Conservation (phyloP, 1,284 basidiomycete genomes). For the Meripilus lineatus region DNA sequence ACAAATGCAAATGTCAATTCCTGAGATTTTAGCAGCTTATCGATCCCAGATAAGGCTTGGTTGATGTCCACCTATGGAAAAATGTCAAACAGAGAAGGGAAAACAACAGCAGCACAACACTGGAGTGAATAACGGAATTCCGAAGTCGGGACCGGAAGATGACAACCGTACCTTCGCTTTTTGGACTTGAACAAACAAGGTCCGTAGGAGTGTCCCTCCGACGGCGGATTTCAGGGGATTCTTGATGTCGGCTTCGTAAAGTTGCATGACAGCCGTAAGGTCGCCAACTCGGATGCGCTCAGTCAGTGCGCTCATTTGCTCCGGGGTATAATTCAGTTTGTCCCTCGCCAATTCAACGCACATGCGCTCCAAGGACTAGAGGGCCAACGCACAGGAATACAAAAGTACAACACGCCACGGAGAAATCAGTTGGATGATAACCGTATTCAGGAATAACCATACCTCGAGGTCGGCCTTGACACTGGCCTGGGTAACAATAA, state of each 20-base stretch:
- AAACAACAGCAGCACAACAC: not conserved
- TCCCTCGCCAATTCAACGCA: constrained; percentile 82
- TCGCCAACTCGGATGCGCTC: constrained; percentile 75
- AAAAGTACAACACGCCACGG: not conserved
- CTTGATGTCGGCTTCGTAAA: constrained; percentile 93
- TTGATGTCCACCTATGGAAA: constrained; percentile 79
- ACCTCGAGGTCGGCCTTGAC: constrained; percentile 79
- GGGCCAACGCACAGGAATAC: not conserved
- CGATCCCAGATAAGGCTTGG: constrained; percentile 81
- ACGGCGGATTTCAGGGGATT: constrained; percentile 80
- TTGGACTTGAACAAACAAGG: constrained; percentile 90
- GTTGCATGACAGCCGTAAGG: constrained; percentile 81
- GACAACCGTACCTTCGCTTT: constrained; percentile 80
- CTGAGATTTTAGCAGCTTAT: constrained; percentile 91
- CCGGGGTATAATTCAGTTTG: constrained; percentile 58
- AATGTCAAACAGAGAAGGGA: not conserved
- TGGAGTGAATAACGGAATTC: not conserved
- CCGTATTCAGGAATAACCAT: constrained; percentile 17
- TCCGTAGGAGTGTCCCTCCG: constrained; percentile 79
- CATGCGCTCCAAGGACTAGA: constrained; percentile 90
- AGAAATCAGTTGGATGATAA: not conserved
- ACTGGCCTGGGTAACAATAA: constrained; percentile 74
- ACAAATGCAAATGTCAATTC: constrained; percentile 97
- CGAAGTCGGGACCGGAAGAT: constrained; percentile 1
- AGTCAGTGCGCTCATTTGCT: constrained; percentile 63